Base-by-base conservation (phyloP, 352 stramenopile species). In the Phytophthora ohioensis region DNA sequence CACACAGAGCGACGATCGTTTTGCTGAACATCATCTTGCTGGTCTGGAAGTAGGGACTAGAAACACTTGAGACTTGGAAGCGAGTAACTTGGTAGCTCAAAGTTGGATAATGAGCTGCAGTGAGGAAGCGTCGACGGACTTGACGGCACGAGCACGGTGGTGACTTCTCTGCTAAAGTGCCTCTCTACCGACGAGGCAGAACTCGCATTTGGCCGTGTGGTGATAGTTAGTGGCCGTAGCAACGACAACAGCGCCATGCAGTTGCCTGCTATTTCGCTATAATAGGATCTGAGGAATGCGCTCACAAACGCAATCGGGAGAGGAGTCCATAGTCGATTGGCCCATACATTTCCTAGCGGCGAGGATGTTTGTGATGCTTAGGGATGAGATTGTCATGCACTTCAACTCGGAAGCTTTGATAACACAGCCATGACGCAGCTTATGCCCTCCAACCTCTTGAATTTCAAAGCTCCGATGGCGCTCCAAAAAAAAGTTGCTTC, bases 1-100 rank as follows among this genome's bases (percentile, higher is more conserved):
- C 51, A 46, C 51, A 57, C 32, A 57, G 35, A 43, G 51, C 34
- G 15, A 35, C 27, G 51, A 46, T 57, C 51, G 21, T 27, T 27
- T 27, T 27, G 21, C 21, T 27, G 21, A 27, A 27, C 21, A 27
- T 27, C 21, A 27, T 27, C 1, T 27, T 27, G 21, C 21, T 27
- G 21, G 21, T 27, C 21, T 27, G 21, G 21, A 27, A 27, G 21
- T 27, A 1, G 21, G 21, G 21, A 27, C 21, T 27, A 27, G 21
- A 27, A 27, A 27, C 21, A 27, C 21, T 56, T 56, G 10, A 12
- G 38, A 10, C 17, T 21, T 21, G 17, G 17, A 21, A 21, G 17
- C 17, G 17, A 21, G 17, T 21, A 21, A 21, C 17, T 31, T 27
- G 48, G 48, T 39, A 42, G 30, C 41, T 56, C 48, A 31, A 56